Percentiles rank a stretch among this genome's conserved stretches.
Evolutionary conservation across 2,329 filamentous ascomycete genomes (phyloP).

Genomic region (Ceratocystis albifundus): DNA sequence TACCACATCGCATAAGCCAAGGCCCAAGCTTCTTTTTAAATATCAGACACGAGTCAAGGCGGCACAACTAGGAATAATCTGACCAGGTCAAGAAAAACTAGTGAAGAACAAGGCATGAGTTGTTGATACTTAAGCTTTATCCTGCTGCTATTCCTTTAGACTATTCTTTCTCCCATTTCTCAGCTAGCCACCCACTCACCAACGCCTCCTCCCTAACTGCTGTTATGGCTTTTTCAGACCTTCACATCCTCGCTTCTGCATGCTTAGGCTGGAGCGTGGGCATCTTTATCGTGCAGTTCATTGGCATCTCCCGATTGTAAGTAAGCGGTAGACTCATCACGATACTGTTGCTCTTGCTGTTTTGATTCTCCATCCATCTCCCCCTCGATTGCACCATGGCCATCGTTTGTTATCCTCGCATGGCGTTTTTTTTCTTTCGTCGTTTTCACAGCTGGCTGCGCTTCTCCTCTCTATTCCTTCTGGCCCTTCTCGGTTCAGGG

Average conservation of each 20-base stretch:
- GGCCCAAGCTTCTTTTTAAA: neutral
- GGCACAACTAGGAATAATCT: neutral
- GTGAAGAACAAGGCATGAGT: neutral
- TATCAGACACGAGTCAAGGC: neutral
- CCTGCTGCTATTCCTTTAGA: neutral
- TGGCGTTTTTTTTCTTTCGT: neutral
- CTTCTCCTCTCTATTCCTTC: neutral
- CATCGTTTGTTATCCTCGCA: neutral
- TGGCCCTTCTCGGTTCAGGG: neutral
- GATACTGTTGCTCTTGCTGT: neutral
- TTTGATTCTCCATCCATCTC: neutral
- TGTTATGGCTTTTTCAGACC: constrained; percentile 27
- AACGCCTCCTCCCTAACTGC: neutral
- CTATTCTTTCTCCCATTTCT: neutral
- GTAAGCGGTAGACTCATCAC: constrained; percentile 24
- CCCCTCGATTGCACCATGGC: neutral
- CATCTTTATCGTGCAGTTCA: constrained; percentile 43
- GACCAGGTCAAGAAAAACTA: neutral
- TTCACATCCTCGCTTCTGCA: constrained; percentile 35
- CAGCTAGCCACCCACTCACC: neutral
- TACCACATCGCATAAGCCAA: neutral
- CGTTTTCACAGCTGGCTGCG: neutral
- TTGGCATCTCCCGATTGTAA: constrained; percentile 48
- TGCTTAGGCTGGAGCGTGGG: constrained; percentile 43
- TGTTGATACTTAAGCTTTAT: neutral